Evolutionary conservation across 1,284 basidiomycete species (phyloP).

Genomic region (Porogramme epimiltina): DNA sequence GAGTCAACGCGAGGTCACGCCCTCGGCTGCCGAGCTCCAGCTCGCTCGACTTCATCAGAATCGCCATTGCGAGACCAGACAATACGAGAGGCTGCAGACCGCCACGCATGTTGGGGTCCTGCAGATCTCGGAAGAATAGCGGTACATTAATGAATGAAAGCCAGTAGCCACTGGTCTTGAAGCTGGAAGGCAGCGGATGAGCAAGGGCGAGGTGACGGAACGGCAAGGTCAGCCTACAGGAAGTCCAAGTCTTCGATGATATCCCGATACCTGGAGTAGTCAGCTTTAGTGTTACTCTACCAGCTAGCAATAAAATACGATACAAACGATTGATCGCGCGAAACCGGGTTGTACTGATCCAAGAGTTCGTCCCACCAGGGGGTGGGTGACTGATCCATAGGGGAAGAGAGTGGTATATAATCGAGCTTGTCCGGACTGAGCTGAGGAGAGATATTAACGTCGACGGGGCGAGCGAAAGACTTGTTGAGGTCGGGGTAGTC

Average conservation of each 20-base stretch:
- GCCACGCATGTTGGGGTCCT: conserved; percentile 48
- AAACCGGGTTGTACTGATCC: conserved; percentile 42
- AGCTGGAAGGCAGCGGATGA: conserved; percentile 35
- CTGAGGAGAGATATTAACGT: conserved; percentile 22
- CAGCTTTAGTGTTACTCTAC: too few species aligned
- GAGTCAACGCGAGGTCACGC: conserved; percentile 51
- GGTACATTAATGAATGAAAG: conserved; percentile 66
- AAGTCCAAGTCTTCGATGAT: conserved; percentile 56
- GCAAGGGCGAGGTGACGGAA: background rate
- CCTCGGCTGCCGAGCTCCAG: conserved; percentile 54
- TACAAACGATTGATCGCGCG: conserved; percentile 46
- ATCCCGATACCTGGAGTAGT: conserved; percentile 44
- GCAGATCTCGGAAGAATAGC: conserved; percentile 55
- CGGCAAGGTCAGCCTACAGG: conserved; percentile 44
- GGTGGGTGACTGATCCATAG: conserved; percentile 47
- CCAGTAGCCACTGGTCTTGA: conserved; percentile 54
- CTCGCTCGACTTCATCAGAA: conserved; percentile 73
- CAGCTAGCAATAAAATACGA: background rate
- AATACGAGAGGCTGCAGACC: conserved; percentile 71
- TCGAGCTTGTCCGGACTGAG: conserved; percentile 15
- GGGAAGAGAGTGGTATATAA: conserved; percentile 35
- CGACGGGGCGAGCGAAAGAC: conserved; percentile 20
- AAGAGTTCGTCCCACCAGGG: conserved; percentile 69
- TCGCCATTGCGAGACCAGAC: conserved; percentile 68
- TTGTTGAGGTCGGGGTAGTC: conserved; percentile 23